These are phyloP conservation scores for Barnettozyma populi DNA, from an alignment of 805 yeast species.

Conservation along the genomic window DNA sequence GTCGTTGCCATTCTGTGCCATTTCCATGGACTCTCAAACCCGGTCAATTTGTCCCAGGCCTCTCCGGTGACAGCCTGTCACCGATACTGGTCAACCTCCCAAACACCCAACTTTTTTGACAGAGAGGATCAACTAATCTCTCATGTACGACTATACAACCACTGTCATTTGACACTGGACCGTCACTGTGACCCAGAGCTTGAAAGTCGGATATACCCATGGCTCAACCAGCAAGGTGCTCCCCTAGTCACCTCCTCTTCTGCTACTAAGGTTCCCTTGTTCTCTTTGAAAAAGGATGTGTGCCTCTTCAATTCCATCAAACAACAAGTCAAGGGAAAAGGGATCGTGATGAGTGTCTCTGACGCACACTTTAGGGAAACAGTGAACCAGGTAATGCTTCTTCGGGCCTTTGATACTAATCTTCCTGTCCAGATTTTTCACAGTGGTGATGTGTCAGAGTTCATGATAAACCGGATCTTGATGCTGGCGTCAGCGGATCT, in stretches of 20 bases:
- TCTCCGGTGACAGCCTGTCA: too few species aligned
- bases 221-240: not conserved
- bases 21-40: too few species aligned
- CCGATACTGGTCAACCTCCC: not conserved
- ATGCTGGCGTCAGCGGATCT: not conserved
- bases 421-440: constrained; percentile 29
- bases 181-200: not conserved
- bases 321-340: constrained; percentile 13
- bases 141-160: not conserved
- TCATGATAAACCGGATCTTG: constrained; percentile 23
- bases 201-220: constrained; percentile 5
- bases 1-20: too few species aligned
- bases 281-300: not conserved
- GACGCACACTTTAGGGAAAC: constrained; percentile 26
- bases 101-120: not conserved
- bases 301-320: constrained; percentile 3
- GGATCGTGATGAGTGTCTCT: constrained; percentile 29
- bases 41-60: too few species aligned
- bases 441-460: constrained; percentile 27
- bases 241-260: not conserved
- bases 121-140: not conserved
- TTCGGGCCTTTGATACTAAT: constrained; percentile 29
- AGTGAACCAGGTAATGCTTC: constrained; percentile 34
- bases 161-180: constrained; percentile 3
- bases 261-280: not conserved